phyloP scores from a whole-genome alignment of 2,329 filamentous ascomycete genomes.

The Seiridium unicorne region DNA sequence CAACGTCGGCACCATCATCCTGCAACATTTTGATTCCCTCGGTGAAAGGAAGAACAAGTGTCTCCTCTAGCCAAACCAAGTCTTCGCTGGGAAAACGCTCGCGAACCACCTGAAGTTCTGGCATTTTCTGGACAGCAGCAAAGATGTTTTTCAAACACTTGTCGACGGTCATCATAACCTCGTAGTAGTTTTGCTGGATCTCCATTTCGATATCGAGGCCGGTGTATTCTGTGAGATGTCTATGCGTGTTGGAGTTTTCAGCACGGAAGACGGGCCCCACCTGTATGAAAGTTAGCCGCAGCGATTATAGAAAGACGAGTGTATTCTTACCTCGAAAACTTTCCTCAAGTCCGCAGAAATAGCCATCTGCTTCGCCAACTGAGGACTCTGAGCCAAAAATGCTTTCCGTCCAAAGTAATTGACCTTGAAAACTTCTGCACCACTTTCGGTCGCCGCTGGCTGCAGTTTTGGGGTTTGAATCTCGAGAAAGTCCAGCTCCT shows the following conservation, averaged over 20 bases:
- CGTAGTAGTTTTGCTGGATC: conserved; percentile 85
- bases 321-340: conserved; percentile 67
- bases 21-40: conserved; percentile 80
- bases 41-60: conserved; percentile 75
- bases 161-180: conserved; percentile 78
- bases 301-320: neutral
- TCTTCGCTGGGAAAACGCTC: conserved; percentile 84
- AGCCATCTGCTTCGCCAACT: conserved; percentile 89
- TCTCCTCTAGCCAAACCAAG: conserved; percentile 83
- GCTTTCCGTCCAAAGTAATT: conserved; percentile 87
- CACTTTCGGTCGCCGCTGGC: conserved; percentile 86
- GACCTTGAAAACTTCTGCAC: conserved; percentile 86
- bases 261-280: conserved; percentile 89
- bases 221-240: conserved; percentile 92
- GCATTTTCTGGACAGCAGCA: conserved; percentile 61
- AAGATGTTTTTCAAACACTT: conserved; percentile 77
- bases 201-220: conserved; percentile 92
- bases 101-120: conserved; percentile 77
- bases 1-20: conserved; percentile 73
- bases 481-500: conserved; percentile 78
- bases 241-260: conserved; percentile 93
- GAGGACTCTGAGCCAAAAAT: conserved; percentile 88
- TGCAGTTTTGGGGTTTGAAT: conserved; percentile 94
- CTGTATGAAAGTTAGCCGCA: conserved; percentile 11
- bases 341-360: conserved; percentile 86